Evolutionary conservation across 2,329 filamentous ascomycete species (phyloP).

Genomic region (Cercospora nicotianae): DNA sequence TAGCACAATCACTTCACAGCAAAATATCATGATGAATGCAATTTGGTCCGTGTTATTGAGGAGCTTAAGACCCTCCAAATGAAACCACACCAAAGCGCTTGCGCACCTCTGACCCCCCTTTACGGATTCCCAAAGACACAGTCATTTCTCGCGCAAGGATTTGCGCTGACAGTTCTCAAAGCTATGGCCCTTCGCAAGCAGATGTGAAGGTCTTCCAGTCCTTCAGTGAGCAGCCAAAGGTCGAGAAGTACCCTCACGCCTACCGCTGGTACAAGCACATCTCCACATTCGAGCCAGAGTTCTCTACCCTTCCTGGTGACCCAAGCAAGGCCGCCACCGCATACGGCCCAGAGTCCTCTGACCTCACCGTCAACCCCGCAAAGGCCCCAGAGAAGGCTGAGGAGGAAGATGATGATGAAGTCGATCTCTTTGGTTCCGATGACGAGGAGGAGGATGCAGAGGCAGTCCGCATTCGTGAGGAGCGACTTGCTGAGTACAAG

Average conservation of each 20-base stretch:
- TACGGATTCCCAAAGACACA: constrained; percentile 23
- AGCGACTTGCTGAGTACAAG: constrained; percentile 88
- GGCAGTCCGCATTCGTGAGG: constrained; percentile 79
- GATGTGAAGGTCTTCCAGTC: constrained; percentile 96
- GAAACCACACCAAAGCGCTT: constrained; percentile 73
- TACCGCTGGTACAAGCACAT: constrained; percentile 99
- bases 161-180: constrained; percentile 37
- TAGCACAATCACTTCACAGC: constrained; percentile 26
- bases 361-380: constrained; percentile 80
- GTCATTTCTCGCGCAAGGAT: constrained; percentile 16
- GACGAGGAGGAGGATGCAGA: constrained; percentile 93
- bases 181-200: constrained; percentile 78
- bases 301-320: constrained; percentile 86
- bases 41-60: constrained; percentile 96
- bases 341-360: constrained; percentile 82
- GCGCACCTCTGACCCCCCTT: constrained; percentile 69
- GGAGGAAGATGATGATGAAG: constrained; percentile 65
- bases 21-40: constrained; percentile 67
- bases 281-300: constrained; percentile 87
- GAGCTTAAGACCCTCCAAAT: constrained; percentile 87
- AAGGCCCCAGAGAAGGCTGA: constrained; percentile 69
- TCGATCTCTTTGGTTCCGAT: constrained; percentile 91
- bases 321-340: constrained; percentile 82
- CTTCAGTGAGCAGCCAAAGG: constrained; percentile 70
- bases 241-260: constrained; percentile 87